Percentiles rank a stretch among this genome's conserved stretches.
Conservation (phyloP, 495 filamentous ascomycete genomes). For the Tuber microsphaerosporum region DNA sequence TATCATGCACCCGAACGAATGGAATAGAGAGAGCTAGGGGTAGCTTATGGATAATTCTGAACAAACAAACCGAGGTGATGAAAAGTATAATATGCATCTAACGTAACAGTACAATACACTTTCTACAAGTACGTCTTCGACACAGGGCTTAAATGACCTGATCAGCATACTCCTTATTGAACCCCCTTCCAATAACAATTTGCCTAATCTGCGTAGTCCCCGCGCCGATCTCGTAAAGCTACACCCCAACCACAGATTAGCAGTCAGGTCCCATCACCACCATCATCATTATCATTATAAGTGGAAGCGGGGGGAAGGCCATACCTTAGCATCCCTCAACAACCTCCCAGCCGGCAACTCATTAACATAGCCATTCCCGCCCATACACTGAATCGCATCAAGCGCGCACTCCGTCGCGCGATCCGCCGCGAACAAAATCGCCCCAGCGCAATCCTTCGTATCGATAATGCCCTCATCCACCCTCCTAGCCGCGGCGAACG, state of each 20-base stretch:
- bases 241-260: slow-evolving; percentile 41
- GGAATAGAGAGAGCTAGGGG: neutral
- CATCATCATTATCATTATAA: neutral
- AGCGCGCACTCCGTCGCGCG: slow-evolving; percentile 79
- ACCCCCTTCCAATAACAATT: slow-evolving; percentile 90
- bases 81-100: neutral
- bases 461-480: slow-evolving; percentile 67
- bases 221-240: slow-evolving; percentile 91
- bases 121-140: neutral
- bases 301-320: slow-evolving; percentile 17
- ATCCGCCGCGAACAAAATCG: slow-evolving; percentile 91
- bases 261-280: slow-evolving; percentile 18
- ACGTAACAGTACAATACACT: neutral
- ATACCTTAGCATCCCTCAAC: slow-evolving; percentile 69
- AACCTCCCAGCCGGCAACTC: slow-evolving; percentile 85
- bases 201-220: slow-evolving; percentile 89
- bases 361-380: slow-evolving; percentile 93
- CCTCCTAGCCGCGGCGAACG: slow-evolving; percentile 63
- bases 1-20: neutral
- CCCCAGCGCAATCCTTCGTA: slow-evolving; percentile 90
- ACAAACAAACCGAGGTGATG: neutral
- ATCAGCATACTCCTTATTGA: slow-evolving; percentile 75
- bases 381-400: slow-evolving; percentile 89
- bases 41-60: neutral
- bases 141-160: slow-evolving; percentile 21